Conservation (phyloP, 345 rosid species). For the Stellera chamaejasme region DNA sequence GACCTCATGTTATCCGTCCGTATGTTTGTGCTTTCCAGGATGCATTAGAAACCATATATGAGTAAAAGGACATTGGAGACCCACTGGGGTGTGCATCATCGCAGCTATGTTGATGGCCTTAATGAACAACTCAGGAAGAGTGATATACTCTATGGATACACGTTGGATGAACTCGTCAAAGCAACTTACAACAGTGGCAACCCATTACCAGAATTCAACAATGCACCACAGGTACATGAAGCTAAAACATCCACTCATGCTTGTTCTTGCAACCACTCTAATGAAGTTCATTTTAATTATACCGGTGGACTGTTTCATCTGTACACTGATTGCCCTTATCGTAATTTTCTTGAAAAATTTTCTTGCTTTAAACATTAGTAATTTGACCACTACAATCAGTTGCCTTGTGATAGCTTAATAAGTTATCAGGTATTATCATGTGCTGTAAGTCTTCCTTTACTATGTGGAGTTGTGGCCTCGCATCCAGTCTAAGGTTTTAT, state of each 20-base stretch:
- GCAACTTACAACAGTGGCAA: conserved; percentile 75
- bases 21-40: conserved; percentile 30
- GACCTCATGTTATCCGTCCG: not conserved
- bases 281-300: no score
- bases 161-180: conserved; percentile 83
- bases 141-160: conserved; percentile 63
- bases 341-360: no score
- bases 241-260: not conserved
- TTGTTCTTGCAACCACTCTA: no score
- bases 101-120: conserved; percentile 55
- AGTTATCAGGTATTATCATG: no score
- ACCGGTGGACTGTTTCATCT: no score
- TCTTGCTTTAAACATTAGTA: no score
- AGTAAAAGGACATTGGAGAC: conserved; percentile 57
- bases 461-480: no score
- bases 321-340: no score
- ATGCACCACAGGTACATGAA: conserved; percentile 65
- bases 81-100: conserved; percentile 79
- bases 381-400: no score
- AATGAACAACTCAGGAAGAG: conserved; percentile 55
- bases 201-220: conserved; percentile 78
- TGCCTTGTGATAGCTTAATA: no score
- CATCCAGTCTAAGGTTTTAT: no score
- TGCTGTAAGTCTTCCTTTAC: no score
- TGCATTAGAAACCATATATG: conserved; percentile 91